A percentile compares a stretch with the other conserved stretches of the same genome.
phyloP scores from a whole-genome alignment of 2,329 filamentous ascomycete species.

The Cryphonectria nitschkei region DNA sequence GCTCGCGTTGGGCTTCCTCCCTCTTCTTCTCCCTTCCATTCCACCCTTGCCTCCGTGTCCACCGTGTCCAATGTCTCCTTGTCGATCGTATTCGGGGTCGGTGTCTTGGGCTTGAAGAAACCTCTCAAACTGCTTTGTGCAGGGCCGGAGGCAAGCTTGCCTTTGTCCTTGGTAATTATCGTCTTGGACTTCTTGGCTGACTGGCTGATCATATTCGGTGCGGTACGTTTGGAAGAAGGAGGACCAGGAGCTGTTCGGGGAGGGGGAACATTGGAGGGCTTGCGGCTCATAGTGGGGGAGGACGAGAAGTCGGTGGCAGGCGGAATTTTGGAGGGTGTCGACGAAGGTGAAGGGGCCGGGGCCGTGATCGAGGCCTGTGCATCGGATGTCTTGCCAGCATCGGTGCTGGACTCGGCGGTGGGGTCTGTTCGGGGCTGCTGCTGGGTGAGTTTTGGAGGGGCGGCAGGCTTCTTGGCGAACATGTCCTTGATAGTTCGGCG shows the following conservation, averaged over 20 bases:
- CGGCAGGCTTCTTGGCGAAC: conserved; percentile 66
- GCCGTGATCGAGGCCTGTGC: no score
- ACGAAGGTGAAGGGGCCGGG: no score
- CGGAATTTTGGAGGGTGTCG: no score
- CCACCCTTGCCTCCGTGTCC: no score
- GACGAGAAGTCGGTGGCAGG: no score
- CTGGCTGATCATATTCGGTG: conserved; percentile 3
- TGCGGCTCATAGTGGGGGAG: neutral
- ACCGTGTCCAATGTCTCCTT: neutral
- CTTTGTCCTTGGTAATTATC: conserved; percentile 20
- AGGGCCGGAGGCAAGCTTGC: conserved; percentile 26
- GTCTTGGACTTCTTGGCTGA: conserved; percentile 55
- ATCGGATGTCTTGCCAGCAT: no score
- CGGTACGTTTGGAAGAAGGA: conserved; percentile 16
- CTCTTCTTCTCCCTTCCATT: no score
- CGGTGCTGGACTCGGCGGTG: no score
- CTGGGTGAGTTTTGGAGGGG: conserved; percentile 18
- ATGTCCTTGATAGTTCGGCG: conserved; percentile 89
- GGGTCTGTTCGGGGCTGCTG: neutral
- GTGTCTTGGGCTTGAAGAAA: conserved; percentile 72
- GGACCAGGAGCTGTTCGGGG: neutral
- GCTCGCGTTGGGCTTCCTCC: neutral
- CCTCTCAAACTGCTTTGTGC: conserved; percentile 68
- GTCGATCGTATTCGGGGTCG: neutral
- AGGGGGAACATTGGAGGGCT: conserved; percentile 1